phyloP scores from a whole-genome alignment of 345 rosid species.

The Gossypium anomalum region DNA sequence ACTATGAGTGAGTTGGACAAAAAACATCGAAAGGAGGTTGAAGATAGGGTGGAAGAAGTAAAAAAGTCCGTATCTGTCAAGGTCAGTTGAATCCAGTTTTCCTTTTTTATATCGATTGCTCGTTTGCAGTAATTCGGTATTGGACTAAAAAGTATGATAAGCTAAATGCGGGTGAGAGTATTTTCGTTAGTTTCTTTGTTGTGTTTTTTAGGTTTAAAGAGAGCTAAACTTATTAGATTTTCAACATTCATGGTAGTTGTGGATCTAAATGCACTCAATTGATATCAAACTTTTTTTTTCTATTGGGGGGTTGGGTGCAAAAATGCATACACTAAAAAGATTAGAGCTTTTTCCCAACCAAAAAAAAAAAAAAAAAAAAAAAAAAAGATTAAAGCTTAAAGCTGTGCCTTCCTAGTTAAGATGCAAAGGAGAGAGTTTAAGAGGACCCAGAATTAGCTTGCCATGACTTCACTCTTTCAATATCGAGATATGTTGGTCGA shows the following conservation, averaged over 20 bases:
- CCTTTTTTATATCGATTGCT: neutral
- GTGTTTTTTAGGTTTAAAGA: neutral
- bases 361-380: too few relatives aligned
- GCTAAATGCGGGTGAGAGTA: neutral
- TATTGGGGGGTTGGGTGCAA: neutral
- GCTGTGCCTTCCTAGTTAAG: neutral
- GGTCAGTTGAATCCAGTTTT: conserved; percentile 69
- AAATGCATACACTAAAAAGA: neutral
- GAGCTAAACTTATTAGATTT: neutral
- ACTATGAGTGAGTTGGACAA: conserved; percentile 82
- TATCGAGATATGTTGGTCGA: conserved; percentile 62
- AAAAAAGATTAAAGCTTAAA: neutral
- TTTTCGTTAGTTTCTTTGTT: neutral
- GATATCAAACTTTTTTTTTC: neutral
- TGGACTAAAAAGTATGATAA: neutral
- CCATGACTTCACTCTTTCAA: conserved; percentile 15
- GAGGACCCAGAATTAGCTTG: conserved; percentile 11
- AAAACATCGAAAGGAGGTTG: conserved; percentile 75
- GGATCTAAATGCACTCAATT: neutral
- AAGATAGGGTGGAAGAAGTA: conserved; percentile 75
- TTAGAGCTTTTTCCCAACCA: too few relatives aligned
- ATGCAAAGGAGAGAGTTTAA: neutral
- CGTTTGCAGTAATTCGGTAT: neutral
- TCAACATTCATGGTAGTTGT: conserved; percentile 1
- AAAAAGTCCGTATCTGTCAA: conserved; percentile 78